phyloP scores from a whole-genome alignment of 2,329 filamentous ascomycete genomes.

The Botryotinia convoluta region DNA sequence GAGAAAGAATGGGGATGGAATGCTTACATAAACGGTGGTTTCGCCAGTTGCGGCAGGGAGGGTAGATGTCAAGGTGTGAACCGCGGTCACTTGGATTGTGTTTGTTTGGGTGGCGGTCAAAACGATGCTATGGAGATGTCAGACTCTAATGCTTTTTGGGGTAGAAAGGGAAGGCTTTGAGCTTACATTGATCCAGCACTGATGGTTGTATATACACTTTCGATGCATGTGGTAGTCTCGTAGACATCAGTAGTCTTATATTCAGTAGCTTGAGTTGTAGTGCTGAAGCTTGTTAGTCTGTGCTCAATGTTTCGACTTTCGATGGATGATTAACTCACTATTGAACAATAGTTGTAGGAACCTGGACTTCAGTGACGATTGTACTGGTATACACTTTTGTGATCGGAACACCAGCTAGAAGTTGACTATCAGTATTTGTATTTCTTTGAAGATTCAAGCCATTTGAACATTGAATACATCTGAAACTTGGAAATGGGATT shows the following conservation, averaged over 20 bases:
- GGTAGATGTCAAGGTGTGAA: conserved; percentile 31
- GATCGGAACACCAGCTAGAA: conserved; percentile 43
- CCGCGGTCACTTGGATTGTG: conserved; percentile 43
- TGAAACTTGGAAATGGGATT: conserved; percentile 28
- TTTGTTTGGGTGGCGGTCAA: conserved; percentile 45
- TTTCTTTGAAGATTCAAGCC: not conserved
- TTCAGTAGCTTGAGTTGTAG: conserved; percentile 12
- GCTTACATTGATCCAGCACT: conserved; percentile 41
- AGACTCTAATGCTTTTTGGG: not conserved
- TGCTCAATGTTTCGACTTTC: not conserved
- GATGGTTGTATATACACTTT: conserved; percentile 22
- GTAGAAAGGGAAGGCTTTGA: fast-evolving
- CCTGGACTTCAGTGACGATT: conserved; percentile 28
- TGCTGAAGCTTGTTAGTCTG: conserved; percentile 6
- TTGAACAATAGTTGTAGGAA: conserved; percentile 35
- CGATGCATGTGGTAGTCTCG: conserved; percentile 40
- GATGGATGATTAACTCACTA: conserved; percentile 33
- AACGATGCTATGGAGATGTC: conserved; percentile 32
- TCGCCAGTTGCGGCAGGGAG: conserved; percentile 31
- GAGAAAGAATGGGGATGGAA: not conserved
- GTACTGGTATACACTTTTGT: conserved; percentile 37
- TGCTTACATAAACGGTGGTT: conserved; percentile 24
- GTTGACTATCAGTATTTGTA: conserved; percentile 45
- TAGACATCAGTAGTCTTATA: conserved; percentile 34
- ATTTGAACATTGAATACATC: not conserved